Percentiles rank a stretch among this genome's conserved stretches.
Conservation (phyloP, 345 rosid species). For the Durio zibethinus region DNA sequence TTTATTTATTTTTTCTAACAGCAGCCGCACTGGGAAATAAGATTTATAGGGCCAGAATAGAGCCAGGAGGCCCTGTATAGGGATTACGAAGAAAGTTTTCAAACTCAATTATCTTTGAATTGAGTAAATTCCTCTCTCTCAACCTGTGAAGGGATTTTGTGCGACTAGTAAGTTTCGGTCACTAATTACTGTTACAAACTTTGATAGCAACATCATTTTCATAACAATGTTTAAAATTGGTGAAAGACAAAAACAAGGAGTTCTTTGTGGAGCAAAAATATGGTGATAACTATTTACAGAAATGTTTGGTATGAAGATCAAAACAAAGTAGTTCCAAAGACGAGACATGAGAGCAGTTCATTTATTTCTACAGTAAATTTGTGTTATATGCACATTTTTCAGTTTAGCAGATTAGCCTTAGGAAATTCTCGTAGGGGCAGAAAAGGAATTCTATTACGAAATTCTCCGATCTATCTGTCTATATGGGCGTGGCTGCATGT, state of each 20-base stretch:
- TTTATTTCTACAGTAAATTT: neutral
- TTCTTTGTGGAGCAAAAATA: neutral
- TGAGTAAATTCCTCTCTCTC: constrained; percentile 67
- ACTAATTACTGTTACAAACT: neutral
- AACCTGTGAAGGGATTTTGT: constrained; percentile 41
- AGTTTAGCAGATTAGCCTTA: neutral
- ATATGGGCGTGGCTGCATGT: neutral
- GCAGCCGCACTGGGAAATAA: constrained; percentile 31
- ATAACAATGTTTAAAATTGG: neutral
- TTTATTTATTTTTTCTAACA: no score
- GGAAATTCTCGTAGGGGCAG: neutral
- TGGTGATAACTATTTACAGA: neutral
- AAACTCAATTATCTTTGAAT: constrained; percentile 59
- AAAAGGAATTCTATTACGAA: neutral
- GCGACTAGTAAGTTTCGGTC: neutral
- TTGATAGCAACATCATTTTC: neutral
- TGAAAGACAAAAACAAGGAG: neutral
- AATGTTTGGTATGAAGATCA: neutral
- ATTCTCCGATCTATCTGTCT: neutral
- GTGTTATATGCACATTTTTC: neutral
- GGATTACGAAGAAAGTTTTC: constrained; percentile 60
- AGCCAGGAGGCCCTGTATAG: constrained; percentile 35
- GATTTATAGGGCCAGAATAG: constrained; percentile 26
- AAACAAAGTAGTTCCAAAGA: neutral
- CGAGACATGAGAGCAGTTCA: neutral